These are phyloP conservation scores for Saccharum spontaneum DNA, from an alignment of 176 grass and related monocot species.

Conservation along the genomic window DNA sequence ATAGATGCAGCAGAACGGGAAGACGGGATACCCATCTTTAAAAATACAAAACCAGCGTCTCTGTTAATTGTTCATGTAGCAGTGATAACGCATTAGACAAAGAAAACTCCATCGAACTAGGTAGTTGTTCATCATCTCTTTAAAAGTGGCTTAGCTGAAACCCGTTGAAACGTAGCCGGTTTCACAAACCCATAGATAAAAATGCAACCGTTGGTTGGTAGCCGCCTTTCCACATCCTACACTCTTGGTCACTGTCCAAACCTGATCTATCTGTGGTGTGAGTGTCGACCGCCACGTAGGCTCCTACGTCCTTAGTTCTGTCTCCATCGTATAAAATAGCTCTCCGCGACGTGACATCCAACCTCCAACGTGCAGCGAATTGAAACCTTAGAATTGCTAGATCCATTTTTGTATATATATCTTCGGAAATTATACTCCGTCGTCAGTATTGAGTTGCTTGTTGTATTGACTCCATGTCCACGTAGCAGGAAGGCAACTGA, in stretches of 20 bases:
- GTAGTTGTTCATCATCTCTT: neutral
- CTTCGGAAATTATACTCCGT: neutral
- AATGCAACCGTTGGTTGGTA: neutral
- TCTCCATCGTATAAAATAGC: neutral
- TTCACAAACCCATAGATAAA: neutral
- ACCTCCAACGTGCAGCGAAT: neutral
- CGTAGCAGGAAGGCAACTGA: neutral
- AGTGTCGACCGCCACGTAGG: neutral
- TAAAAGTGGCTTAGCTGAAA: neutral
- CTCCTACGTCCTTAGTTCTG: neutral
- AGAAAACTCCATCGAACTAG: neutral
- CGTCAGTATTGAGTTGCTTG: neutral
- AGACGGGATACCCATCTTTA: too few relatives aligned
- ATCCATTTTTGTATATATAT: neutral
- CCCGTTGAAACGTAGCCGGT: neutral
- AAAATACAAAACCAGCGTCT: too few relatives aligned
- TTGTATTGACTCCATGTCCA: neutral
- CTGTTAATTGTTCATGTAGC: too few relatives aligned
- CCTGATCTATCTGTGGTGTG: neutral
- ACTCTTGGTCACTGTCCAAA: neutral
- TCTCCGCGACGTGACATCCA: neutral
- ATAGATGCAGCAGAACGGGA: too few relatives aligned
- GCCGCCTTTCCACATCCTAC: slow-evolving; percentile 7
- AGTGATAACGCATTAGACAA: too few relatives aligned
- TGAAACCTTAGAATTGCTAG: neutral